Evolutionary conservation across 257 asterid species (phyloP).

Genomic region (Paraleonurus japonicus): DNA sequence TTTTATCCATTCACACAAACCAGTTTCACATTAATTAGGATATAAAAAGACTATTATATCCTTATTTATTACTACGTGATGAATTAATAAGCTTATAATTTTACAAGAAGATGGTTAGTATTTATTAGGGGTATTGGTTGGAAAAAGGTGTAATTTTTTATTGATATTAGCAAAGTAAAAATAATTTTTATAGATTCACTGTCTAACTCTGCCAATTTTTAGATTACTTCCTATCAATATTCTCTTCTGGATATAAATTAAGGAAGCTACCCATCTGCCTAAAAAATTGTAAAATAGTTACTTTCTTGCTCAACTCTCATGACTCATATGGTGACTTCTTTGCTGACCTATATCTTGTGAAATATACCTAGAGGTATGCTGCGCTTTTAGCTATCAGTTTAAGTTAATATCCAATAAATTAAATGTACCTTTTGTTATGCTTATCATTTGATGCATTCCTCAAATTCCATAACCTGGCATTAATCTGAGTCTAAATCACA

Average conservation of each 20-base stretch:
- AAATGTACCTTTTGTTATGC: background rate
- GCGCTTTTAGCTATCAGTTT: background rate
- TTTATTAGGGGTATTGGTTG: no score
- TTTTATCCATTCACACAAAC: no score
- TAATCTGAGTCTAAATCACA: no score
- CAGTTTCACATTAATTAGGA: no score
- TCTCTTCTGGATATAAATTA: background rate
- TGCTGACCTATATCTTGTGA: background rate
- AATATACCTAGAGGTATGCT: background rate
- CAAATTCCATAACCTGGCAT: background rate
- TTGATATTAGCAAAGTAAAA: no score
- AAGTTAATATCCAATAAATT: background rate
- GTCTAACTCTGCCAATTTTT: background rate
- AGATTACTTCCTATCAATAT: background rate
- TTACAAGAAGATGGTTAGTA: no score
- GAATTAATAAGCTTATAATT: no score
- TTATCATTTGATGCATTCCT: background rate
- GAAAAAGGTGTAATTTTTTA: no score
- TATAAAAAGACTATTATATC: no score
- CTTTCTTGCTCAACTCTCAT: conserved; percentile 1
- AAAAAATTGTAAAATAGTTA: background rate
- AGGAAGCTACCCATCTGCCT: background rate
- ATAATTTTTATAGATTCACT: no score
- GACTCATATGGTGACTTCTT: conserved; percentile 9
- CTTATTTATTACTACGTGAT: no score